Evolutionary conservation across 192 early-diverging fungal genomes (phyloP), one percentile per base, ranked within the genome.

Genomic region (Podila epigama): DNA sequence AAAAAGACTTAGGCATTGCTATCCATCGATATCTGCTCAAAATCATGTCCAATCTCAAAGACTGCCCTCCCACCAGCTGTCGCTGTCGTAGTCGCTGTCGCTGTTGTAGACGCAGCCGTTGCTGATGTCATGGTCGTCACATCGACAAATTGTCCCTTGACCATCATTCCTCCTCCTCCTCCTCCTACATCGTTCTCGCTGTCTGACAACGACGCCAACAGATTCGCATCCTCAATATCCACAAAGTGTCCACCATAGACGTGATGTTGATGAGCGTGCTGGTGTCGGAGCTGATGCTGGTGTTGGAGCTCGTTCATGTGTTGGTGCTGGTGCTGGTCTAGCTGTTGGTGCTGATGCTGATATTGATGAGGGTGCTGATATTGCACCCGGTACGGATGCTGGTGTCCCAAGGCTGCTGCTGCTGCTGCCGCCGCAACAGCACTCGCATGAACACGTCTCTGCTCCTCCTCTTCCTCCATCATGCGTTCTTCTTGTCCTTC

Each of bases 1-100:
- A n/a, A n/a, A n/a, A n/a, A n/a, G n/a, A n/a, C n/a, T n/a, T n/a
- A n/a, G n/a, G n/a, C n/a, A n/a, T n/a, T n/a, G n/a, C n/a, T 59
- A 25, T 75, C 63, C 22, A 75, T 66, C 9, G 63, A 62, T n/a
- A 75, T 75, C 25, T 66, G 70, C 51, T 75, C 70, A 56, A 62
- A 66, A 28, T 61, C 58, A 9, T 69, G 52, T 11, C 53, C 60
- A 5, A 37, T 29, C 37, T 75, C 70, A 32, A 55, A 28, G 13
- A 66, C 11, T 13, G 52, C 20, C 0, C 44, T 28, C 9, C 52
- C 62, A 40, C n/a, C n/a, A n/a, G n/a, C n/a, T n/a, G n/a, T n/a
- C n/a, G 50, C 18, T 11, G 50, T 33, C 51, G 32, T 39, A 28
- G 20, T 61, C 33, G 41, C 9, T 4, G 16, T 20, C 2, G 11